A percentile compares a stretch with the other conserved stretches of the same genome.
These are phyloP conservation scores for Cryptosporidium felis DNA, from an alignment of 169 alveolate species.

Conservation along the genomic window DNA sequence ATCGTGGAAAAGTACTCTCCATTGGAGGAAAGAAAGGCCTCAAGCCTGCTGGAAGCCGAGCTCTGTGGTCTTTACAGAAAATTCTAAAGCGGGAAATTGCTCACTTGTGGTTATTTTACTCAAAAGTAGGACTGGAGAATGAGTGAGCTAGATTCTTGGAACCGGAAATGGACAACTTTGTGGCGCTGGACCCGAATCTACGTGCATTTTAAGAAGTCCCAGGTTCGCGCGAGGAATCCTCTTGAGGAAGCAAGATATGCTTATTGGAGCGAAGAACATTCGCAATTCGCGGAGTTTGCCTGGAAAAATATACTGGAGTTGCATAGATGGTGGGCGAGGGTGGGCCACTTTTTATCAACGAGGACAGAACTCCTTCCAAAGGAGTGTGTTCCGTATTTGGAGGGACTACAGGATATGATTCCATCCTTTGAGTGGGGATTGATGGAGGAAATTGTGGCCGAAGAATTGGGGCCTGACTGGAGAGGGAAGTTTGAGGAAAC, in stretches of 20 bases:
- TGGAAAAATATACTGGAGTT: slow-evolving; percentile 85
- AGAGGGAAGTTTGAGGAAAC: slow-evolving; percentile 74
- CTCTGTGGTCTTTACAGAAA: too few species aligned
- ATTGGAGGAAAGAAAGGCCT: too few species aligned
- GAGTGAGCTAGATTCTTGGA: slow-evolving; percentile 59
- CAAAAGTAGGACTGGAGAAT: too few species aligned
- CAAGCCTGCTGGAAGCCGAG: too few species aligned
- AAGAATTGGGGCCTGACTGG: slow-evolving; percentile 80
- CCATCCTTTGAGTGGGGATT: slow-evolving; percentile 81
- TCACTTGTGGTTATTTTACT: too few species aligned
- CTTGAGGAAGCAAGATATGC: slow-evolving; percentile 80
- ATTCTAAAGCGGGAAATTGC: too few species aligned
- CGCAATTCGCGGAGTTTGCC: slow-evolving; percentile 85
- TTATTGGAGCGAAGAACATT: slow-evolving; percentile 89
- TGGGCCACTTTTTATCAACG: slow-evolving; percentile 91
- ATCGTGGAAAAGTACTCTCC: too few species aligned
- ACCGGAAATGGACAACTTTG: slow-evolving; percentile 73
- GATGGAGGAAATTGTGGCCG: slow-evolving; percentile 79
- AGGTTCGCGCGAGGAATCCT: slow-evolving; percentile 79
- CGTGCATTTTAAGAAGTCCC: slow-evolving; percentile 82
- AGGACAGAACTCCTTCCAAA: slow-evolving; percentile 87
- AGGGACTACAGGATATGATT: slow-evolving; percentile 88
- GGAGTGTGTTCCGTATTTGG: slow-evolving; percentile 84
- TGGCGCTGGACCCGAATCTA: slow-evolving; percentile 86
- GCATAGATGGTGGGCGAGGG: slow-evolving; percentile 92